These are phyloP conservation scores for Cicer arietinum DNA, from an alignment of 306 rosid species.

Conservation along the genomic window DNA sequence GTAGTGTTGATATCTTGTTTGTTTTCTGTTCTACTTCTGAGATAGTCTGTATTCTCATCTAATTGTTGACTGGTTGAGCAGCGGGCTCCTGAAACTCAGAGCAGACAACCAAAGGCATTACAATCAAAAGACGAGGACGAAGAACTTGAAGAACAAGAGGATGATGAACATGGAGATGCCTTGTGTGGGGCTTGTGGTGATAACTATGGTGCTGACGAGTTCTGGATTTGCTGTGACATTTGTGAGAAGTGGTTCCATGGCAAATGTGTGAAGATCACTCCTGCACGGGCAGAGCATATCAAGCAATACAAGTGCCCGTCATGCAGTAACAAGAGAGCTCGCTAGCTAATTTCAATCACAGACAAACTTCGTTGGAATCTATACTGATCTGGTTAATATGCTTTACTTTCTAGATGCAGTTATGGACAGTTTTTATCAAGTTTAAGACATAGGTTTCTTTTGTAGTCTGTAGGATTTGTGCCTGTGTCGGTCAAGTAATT, in stretches of 20 bases:
- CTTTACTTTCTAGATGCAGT: slow-evolving; percentile 43
- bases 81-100: slow-evolving; percentile 63
- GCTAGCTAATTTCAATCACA: slow-evolving; percentile 40
- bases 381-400: slow-evolving; percentile 44
- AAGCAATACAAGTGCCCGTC: slow-evolving; percentile 97
- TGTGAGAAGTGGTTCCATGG: slow-evolving; percentile 97
- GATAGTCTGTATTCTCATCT: slow-evolving; percentile 32
- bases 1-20: slow-evolving; percentile 11
- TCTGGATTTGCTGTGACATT: slow-evolving; percentile 91
- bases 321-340: slow-evolving; percentile 90
- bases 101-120: slow-evolving; percentile 52
- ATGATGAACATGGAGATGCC: slow-evolving; percentile 85
- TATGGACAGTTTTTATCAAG: slow-evolving; percentile 44
- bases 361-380: slow-evolving; percentile 41
- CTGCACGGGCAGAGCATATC: slow-evolving; percentile 85
- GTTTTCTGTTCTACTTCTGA: slow-evolving; percentile 29
- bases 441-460: slow-evolving; percentile 46
- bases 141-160: slow-evolving; percentile 65
- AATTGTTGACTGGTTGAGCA: slow-evolving; percentile 48
- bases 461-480: slow-evolving; percentile 43
- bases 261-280: slow-evolving; percentile 89
- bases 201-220: slow-evolving; percentile 74
- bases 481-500: slow-evolving; percentile 33
- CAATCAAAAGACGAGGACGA: slow-evolving; percentile 68
- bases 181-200: slow-evolving; percentile 88